Evolutionary conservation across 106 monocot species (phyloP).

Genomic region (Dendrobium catenatum): DNA sequence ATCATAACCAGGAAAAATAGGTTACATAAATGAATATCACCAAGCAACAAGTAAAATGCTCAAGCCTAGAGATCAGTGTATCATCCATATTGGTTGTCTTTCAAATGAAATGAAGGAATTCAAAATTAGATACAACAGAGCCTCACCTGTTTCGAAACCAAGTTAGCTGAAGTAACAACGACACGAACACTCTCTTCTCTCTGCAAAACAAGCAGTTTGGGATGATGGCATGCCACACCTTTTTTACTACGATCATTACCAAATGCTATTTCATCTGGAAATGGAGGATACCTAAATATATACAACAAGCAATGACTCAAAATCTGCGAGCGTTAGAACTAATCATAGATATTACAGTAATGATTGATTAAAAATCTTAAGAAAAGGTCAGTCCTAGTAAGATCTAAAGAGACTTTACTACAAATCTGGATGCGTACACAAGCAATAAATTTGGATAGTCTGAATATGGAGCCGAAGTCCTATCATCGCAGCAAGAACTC

Average conservation of each 20-base stretch:
- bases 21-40: neutral
- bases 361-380: neutral
- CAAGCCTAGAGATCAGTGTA: neutral
- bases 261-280: constrained; percentile 82
- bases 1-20: too few species aligned
- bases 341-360: too few species aligned
- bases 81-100: neutral
- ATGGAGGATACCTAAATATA: constrained; percentile 55
- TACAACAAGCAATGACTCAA: too few species aligned
- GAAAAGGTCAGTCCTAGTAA: neutral
- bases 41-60: neutral
- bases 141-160: constrained; percentile 71
- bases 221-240: constrained; percentile 92
- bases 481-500: constrained; percentile 40
- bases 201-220: constrained; percentile 73
- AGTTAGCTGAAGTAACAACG: constrained; percentile 71
- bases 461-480: constrained; percentile 46
- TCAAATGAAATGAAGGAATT: neutral
- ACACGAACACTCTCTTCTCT: constrained; percentile 40
- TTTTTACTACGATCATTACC: constrained; percentile 60
- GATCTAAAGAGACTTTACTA: neutral
- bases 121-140: neutral
- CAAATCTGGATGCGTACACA: constrained; percentile 32
- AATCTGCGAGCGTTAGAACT: too few species aligned
- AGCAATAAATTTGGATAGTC: constrained; percentile 70